Conservation (phyloP, 2,329 filamentous ascomycete genomes). For the Thielaviopsis punctulata region DNA sequence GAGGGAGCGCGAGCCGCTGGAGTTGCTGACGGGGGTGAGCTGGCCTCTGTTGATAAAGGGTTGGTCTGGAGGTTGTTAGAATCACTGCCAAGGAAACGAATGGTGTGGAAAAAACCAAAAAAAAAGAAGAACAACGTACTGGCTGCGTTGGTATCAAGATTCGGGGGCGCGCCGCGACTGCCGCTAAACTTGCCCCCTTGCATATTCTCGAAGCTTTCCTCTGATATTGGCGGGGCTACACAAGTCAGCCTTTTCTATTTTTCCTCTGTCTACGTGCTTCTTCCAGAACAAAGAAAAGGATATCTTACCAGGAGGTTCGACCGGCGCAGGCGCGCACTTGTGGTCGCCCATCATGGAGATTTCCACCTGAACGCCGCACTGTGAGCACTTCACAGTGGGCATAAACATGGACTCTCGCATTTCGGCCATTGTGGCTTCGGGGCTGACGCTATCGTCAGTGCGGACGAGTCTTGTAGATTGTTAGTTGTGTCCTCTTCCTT, state of each 20-base stretch:
- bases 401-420: constrained; percentile 50
- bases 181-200: neutral
- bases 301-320: too few relatives aligned
- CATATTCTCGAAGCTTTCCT: constrained; percentile 4
- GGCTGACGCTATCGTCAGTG: neutral
- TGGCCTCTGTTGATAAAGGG: constrained; percentile 37
- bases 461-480: neutral
- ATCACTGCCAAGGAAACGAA: constrained; percentile 1
- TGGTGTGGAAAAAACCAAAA: neutral
- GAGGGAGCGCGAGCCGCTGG: constrained; percentile 39
- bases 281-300: too few relatives aligned
- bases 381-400: constrained; percentile 77
- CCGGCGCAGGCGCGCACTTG: constrained; percentile 33
- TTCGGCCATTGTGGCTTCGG: constrained; percentile 17
- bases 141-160: constrained; percentile 34
- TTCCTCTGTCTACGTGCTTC: neutral
- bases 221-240: constrained; percentile 7
- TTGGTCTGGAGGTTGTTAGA: constrained; percentile 25
- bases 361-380: constrained; percentile 59
- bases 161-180: constrained; percentile 20
- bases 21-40: constrained; percentile 46
- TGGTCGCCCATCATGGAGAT: constrained; percentile 80
- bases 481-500: neutral
- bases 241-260: neutral
- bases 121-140: constrained; percentile 24